These are phyloP conservation scores for Melanogaster broomeanus DNA, from an alignment of 768 basidiomycete genomes.

Conservation along the genomic window DNA sequence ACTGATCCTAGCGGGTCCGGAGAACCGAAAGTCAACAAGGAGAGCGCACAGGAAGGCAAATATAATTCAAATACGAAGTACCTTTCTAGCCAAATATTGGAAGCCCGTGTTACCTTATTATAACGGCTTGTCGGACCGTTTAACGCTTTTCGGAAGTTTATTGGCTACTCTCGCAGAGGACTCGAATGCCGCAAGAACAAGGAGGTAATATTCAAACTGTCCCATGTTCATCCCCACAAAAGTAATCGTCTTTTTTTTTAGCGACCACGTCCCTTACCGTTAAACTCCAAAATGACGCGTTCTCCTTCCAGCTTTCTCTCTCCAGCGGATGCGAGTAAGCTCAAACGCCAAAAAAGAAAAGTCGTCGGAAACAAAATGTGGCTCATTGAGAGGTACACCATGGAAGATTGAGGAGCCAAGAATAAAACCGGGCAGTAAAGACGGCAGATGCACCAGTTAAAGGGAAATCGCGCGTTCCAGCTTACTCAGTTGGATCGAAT, in stretches of 20 bases:
- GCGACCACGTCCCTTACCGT: constrained; percentile 91
- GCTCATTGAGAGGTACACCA: constrained; percentile 89
- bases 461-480: constrained; percentile 43
- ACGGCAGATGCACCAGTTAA: constrained; percentile 61
- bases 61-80: constrained; percentile 89
- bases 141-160: constrained; percentile 89
- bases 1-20: constrained; percentile 95
- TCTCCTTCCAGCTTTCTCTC: constrained; percentile 88
- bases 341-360: constrained; percentile 88
- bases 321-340: constrained; percentile 91
- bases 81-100: not conserved
- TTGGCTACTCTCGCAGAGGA: constrained; percentile 85
- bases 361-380: constrained; percentile 93
- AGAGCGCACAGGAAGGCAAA: constrained; percentile 92
- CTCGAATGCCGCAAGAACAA: constrained; percentile 78
- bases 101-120: not conserved
- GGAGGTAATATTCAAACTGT: constrained; percentile 44
- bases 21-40: constrained; percentile 94
- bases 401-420: constrained; percentile 91
- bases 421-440: constrained; percentile 61
- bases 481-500: too few species aligned
- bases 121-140: constrained; percentile 51
- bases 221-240: not conserved
- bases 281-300: constrained; percentile 90
- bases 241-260: constrained; percentile 24